Base-by-base conservation (phyloP, 176 grass and related monocot species). In the Pontederia crassipes region DNA sequence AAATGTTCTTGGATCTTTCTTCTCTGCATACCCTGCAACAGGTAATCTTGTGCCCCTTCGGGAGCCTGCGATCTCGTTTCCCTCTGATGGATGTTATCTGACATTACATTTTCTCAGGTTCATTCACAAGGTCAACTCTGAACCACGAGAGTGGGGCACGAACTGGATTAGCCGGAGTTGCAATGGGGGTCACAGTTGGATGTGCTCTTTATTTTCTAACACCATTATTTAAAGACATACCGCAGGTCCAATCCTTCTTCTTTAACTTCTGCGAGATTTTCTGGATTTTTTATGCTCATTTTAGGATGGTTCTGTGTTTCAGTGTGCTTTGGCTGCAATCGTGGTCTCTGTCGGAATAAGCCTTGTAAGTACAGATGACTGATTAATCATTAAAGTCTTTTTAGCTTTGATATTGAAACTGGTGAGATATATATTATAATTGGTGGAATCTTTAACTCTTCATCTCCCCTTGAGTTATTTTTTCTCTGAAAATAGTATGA, bases 121-220 rank as follows among this genome's bases (percentile, higher is more conserved):
- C 92, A 35, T 97, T 97, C 90, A 90, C 87, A 52, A 90, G 92
- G 68, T 90, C 92, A 73, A 87, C 87, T 64, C 86, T 96, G 46
- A 97, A 97, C 82, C 81, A 97, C 75, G 92, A 97, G 80, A 90
- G 87, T 48, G 87, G 83, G n/a, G 92, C 92, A 70, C 77, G 60
- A 66, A 85, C 83, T 28, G 87, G 92, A 52, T 80, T 97, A 76
- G 90, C 92, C 46, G 87, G 87, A 74, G 88, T 97, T 15, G 71
- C 70, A 80, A 97, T 97, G 92, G 87, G 83, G 65, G 69, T 85
- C 79, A 88, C 90, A 69, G 90, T 97, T 73, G 26, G 69, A 47
- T 61, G 92, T 68, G 76, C 83, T 76, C 87, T 97, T 74, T 74
- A 87, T 61, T 97, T 97, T 88, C 75, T 97, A 82, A 97, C 92